Evolutionary conservation across 768 basidiomycete species (phyloP), one percentile per base, ranked within the genome.

Genomic region (Termitomyces bulborhizus): DNA sequence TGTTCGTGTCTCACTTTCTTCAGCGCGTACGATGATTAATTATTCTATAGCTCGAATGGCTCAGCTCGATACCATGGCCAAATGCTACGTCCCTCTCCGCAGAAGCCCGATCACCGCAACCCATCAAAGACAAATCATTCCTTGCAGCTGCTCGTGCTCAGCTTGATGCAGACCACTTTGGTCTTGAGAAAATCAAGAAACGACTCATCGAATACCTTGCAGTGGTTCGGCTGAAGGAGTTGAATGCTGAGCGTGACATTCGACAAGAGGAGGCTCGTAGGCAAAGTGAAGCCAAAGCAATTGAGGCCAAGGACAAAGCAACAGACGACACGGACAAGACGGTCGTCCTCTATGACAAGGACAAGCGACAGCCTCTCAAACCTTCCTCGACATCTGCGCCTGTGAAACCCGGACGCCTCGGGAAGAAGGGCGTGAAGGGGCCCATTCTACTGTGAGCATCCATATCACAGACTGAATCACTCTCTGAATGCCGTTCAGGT

Each of bases 171-270:
- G 94, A 96, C 57, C 94, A 98, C 68, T 96, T 86, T 62, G 95
- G 95, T 1, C 75, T 98, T 16, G 91, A 94, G 55, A 91, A 90
- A 67, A 87, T 98, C 67, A 98, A 97, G 77, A 86, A 90, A 59
- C 78, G 94, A 9, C 69, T 96, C 3, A 88, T 96, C 45, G 95
- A 97, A 64, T 97, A 93, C 67, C 80, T 98, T 40, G 93, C 92
- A 0, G 88, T 97, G 11, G 86, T 95, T 34, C 74, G 91, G 57
- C 70, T 81, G 48, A 76, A 77, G 63, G 77, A 79, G 60, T 62
- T 79, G 54, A 77, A 76, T 55, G 74, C 72, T 2, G 75, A 71
- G 36, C 67, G 68, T 34, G 71, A 71, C 41, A 60, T 57, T n/a
- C 58, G 65, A 51, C 71, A 58, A 46, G 69, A 76, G 60, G 69